phyloP scores from a whole-genome alignment of 805 yeast genomes.

The Schizosaccharomyces lindneri region DNA sequence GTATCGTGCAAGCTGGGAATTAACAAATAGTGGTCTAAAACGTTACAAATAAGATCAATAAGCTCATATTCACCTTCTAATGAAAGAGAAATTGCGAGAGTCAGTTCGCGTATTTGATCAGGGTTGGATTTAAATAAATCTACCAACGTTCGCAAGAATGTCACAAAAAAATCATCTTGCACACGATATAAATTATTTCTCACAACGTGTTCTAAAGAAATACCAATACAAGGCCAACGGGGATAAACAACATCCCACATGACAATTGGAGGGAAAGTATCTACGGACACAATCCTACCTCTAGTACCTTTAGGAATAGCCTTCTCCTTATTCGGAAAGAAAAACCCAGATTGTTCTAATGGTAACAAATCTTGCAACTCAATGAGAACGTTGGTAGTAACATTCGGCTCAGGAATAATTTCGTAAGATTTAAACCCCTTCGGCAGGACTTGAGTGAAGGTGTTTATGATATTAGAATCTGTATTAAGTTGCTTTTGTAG shows the following conservation, averaged over 20 bases:
- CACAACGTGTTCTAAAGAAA: conserved; percentile 40
- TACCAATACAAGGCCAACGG: conserved; percentile 74
- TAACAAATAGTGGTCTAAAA: conserved; percentile 6
- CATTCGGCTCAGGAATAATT: conserved; percentile 18
- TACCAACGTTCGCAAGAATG: conserved; percentile 24
- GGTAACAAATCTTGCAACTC: conserved; percentile 20
- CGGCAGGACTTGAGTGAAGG: conserved; percentile 31
- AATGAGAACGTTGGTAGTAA: conserved; percentile 28
- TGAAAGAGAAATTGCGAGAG: conserved; percentile 19
- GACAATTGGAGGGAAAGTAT: conserved; percentile 19
- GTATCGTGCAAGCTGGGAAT: background rate
- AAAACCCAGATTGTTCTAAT: background rate
- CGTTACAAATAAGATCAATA: conserved; percentile 21
- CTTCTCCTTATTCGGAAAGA: conserved; percentile 14
- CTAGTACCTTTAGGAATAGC: conserved; percentile 31
- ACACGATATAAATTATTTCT: conserved; percentile 12
- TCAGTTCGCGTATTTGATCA: conserved; percentile 19
- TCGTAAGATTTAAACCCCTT: conserved; percentile 21
- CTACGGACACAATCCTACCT: conserved; percentile 42
- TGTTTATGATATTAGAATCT: conserved; percentile 24
- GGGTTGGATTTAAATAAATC: conserved; percentile 22
- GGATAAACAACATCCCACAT: conserved; percentile 49
- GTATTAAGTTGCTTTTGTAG: background rate
- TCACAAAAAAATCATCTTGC: conserved; percentile 20
- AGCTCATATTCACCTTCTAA: conserved; percentile 17